Conservation (phyloP, 2,329 filamentous ascomycete genomes). For the Aspergillus carbonarius region DNA sequence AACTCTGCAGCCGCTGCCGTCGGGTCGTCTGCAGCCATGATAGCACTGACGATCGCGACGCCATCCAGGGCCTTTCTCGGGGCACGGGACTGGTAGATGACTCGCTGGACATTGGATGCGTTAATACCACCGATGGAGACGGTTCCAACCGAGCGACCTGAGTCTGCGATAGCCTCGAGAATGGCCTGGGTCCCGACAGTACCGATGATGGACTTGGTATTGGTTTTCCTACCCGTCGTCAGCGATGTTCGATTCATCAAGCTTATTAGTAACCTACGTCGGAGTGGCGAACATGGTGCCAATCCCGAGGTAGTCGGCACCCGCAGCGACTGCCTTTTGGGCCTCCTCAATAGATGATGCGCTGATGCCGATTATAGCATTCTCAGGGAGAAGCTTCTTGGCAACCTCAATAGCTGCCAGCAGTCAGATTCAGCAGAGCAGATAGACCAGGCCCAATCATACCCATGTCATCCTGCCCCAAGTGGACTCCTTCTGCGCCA, state of each 20-base stretch:
- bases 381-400: constrained; percentile 68
- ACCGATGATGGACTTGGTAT: constrained; percentile 80
- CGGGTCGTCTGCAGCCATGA: constrained; percentile 71
- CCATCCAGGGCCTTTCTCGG: constrained; percentile 67
- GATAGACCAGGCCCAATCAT: constrained; percentile 24
- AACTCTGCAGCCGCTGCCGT: constrained; percentile 62
- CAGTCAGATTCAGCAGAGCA: constrained; percentile 3
- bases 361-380: constrained; percentile 85
- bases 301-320: constrained; percentile 89
- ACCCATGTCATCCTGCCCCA: constrained; percentile 93
- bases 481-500: constrained; percentile 86
- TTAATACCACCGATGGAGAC: constrained; percentile 93
- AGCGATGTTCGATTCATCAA: background rate
- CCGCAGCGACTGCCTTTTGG: constrained; percentile 65
- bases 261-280: constrained; percentile 57
- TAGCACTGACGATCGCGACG: constrained; percentile 84
- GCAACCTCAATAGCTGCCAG: constrained; percentile 61
- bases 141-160: constrained; percentile 41
- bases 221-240: constrained; percentile 64
- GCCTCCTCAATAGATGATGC: constrained; percentile 75
- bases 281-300: constrained; percentile 84
- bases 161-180: constrained; percentile 58
- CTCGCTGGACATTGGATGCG: constrained; percentile 68
- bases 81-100: constrained; percentile 68
- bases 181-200: constrained; percentile 68